Conservation (phyloP, 208 protist species). For the Acanthamoeba divionensis region DNA sequence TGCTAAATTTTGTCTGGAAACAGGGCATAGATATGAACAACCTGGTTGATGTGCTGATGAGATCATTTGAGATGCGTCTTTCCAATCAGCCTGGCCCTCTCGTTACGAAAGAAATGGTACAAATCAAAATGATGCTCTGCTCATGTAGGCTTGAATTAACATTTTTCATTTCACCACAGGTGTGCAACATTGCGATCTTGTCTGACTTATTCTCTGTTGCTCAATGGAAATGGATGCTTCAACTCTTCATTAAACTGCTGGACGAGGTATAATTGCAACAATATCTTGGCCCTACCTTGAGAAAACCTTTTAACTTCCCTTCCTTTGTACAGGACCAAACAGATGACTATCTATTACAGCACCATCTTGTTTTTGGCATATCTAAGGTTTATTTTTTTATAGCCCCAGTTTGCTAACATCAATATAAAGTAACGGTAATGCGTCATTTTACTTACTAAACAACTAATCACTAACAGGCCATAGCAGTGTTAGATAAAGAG, state of each 20-base stretch:
- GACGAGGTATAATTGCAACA: neutral
- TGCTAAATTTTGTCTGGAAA: neutral
- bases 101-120: neutral
- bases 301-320: too few relatives aligned
- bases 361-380: neutral
- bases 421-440: too few relatives aligned
- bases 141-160: neutral
- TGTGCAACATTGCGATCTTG: neutral
- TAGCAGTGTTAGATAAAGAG: too few relatives aligned
- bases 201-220: neutral
- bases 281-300: too few relatives aligned
- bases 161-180: neutral
- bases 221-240: conserved; percentile 20
- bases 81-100: neutral
- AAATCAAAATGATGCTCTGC: neutral
- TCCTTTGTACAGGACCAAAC: conserved; percentile 10
- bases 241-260: neutral
- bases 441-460: too few relatives aligned
- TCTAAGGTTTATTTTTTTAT: too few relatives aligned
- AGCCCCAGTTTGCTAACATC: too few relatives aligned
- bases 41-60: neutral
- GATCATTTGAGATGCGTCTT: neutral
- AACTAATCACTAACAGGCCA: too few relatives aligned
- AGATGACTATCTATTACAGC: neutral
- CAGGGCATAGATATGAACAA: conserved; percentile 22